A percentile compares a stretch with the other conserved stretches of the same genome.
These are phyloP conservation scores for Chlorella variabilis DNA, from an alignment of 163 green algal genomes.

Conservation along the genomic window DNA sequence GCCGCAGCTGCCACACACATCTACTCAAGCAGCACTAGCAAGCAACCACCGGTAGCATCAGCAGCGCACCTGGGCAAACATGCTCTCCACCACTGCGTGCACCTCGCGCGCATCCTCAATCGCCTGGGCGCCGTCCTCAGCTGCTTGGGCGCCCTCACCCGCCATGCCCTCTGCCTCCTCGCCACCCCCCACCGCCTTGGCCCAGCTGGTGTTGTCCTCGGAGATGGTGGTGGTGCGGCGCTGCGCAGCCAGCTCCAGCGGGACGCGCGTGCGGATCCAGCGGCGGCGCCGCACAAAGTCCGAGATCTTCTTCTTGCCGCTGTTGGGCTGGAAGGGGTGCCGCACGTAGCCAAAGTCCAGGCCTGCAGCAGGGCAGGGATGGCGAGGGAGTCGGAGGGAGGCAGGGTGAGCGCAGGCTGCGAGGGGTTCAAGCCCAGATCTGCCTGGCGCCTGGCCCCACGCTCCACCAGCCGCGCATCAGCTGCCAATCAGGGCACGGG, in stretches of 20 bases:
- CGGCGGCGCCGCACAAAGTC: conserved; percentile 72
- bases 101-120: neutral
- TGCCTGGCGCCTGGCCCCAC: too few relatives aligned
- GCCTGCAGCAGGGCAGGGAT: neutral
- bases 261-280: conserved; percentile 64
- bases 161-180: too few relatives aligned
- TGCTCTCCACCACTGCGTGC: conserved; percentile 7
- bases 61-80: conserved; percentile 7
- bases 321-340: conserved; percentile 55
- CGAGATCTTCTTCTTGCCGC: conserved; percentile 50
- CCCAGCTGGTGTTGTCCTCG: conserved; percentile 5
- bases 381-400: neutral
- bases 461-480: too few relatives aligned
- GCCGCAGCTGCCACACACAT: too few relatives aligned
- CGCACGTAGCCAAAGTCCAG: conserved; percentile 79
- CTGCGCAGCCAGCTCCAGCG: conserved; percentile 10
- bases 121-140: neutral
- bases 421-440: neutral
- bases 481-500: too few relatives aligned
- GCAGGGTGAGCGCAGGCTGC: neutral
- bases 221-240: conserved; percentile 11
- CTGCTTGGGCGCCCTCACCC: too few relatives aligned
- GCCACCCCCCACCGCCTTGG: neutral
- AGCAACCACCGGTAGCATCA: too few relatives aligned
- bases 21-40: too few relatives aligned